A percentile compares a stretch with the other conserved stretches of the same genome.
Evolutionary conservation across 179 eudicot genomes (phyloP).

Genomic region (Beta macrorhiza): DNA sequence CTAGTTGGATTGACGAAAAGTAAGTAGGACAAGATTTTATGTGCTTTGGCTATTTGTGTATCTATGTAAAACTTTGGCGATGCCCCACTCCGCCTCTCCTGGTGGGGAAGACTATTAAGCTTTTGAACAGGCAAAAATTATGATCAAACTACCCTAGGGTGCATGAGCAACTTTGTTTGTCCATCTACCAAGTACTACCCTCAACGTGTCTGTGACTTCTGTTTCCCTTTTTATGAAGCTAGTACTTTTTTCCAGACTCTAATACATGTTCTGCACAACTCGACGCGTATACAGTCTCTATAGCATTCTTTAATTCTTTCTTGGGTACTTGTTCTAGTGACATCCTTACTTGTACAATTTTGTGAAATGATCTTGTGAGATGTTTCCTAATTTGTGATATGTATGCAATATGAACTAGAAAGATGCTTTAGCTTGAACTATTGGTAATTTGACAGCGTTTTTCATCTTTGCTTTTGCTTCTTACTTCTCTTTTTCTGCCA

Average conservation of each 20-base stretch:
- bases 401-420: not conserved
- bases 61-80: not conserved
- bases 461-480: not conserved
- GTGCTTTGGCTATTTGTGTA: not conserved
- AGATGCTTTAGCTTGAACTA: not conserved
- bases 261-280: not conserved
- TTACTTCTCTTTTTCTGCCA: not conserved
- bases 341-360: not conserved
- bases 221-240: not conserved
- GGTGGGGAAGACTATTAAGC: not conserved
- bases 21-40: not conserved
- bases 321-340: not conserved
- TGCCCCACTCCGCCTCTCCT: not conserved
- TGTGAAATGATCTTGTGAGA: not conserved
- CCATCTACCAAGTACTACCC: not conserved
- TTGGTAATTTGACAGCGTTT: not conserved
- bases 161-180: not conserved
- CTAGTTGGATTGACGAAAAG: not conserved
- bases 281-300: not conserved
- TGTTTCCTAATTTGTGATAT: not conserved
- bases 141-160: conserved; percentile 3
- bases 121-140: not conserved
- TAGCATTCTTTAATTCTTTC: not conserved
- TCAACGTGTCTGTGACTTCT: not conserved
- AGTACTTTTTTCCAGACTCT: too few relatives aligned